A percentile compares a stretch with the other conserved stretches of the same genome.
phyloP scores from a whole-genome alignment of 768 basidiomycete genomes.

The Podaxis sp. region DNA sequence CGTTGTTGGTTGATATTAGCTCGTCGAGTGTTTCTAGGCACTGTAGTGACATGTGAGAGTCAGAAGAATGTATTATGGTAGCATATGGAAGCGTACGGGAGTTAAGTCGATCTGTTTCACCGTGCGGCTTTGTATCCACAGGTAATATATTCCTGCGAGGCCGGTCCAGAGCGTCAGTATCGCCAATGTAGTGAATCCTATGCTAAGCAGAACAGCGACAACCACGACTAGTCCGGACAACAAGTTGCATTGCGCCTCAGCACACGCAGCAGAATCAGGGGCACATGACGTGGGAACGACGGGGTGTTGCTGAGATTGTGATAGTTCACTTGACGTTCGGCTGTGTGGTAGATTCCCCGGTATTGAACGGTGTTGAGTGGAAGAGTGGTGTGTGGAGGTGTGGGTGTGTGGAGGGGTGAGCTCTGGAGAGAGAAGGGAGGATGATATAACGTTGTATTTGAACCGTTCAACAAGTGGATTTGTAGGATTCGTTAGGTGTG shows the following conservation, averaged over 20 bases:
- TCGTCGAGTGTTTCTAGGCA: constrained; percentile 67
- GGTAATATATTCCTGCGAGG: constrained; percentile 5
- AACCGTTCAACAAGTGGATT: constrained; percentile 72
- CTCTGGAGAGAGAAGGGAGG: constrained; percentile 65
- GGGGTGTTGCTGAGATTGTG: constrained; percentile 22
- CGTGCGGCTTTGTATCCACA: constrained; percentile 28
- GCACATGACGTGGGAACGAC: constrained; percentile 23
- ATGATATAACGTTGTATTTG: constrained; percentile 84
- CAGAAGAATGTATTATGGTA: background rate
- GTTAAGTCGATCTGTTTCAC: constrained; percentile 47
- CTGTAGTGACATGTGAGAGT: constrained; percentile 34
- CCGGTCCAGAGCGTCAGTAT: constrained; percentile 31
- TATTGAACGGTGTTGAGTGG: constrained; percentile 33
- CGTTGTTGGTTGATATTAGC: constrained; percentile 62
- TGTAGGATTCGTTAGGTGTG: constrained; percentile 33
- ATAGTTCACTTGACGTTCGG: constrained; percentile 39
- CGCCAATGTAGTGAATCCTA: constrained; percentile 42
- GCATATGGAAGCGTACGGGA: constrained; percentile 40
- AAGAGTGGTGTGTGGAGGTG: constrained; percentile 27
- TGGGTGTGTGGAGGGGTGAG: constrained; percentile 40
- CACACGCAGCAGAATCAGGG: constrained; percentile 14
- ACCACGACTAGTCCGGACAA: constrained; percentile 39
- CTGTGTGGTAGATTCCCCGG: constrained; percentile 51
- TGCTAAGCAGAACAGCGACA: constrained; percentile 39
- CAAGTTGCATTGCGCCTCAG: constrained; percentile 40